Evolutionary conservation across 192 early-diverging fungal genomes (phyloP), one percentile per base, ranked within the genome.

Genomic region (Rhizophlyctis rosea): DNA sequence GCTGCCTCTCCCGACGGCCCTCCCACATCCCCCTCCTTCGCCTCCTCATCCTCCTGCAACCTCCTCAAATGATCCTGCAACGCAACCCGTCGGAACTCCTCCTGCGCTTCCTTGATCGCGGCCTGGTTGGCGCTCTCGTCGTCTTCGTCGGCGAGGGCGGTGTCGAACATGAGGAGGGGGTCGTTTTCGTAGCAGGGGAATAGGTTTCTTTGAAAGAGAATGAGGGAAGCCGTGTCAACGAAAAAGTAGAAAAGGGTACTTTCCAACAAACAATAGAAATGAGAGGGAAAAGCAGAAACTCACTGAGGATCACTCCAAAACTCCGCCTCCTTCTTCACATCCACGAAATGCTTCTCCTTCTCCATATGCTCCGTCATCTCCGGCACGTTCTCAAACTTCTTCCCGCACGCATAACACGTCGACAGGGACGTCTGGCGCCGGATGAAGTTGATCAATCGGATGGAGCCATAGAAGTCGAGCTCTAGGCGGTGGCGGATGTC

Each of bases 391-490:
- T 78, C 81, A 54, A 92, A 82, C 0, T 29, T 50, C 33, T 61
- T 48, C 11, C 59, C 35, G 64, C 94, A 97, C 13, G 83, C 83
- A 69, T 88, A 91, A 69, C 94, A 95, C 3, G 72, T 57, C 48
- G 65, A 73, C 2, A 72, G 60, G 25, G 82, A 81, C 2, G 91
- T 81, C 62, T 81, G 81, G 7, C 60, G 76, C 30, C 95, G 86
- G 59, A 95, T 85, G 55, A 84, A 90, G 71, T 98, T 98, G 78
- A 98, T 88, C 57, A 95, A 73, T 3, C 76, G 67, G 35, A 98
- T 86, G 3, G 87, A 88, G 58, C 78, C 76, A 80, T 98, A 94
- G 59, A 98, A 92, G 66, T 92, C 87, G 31, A 94, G 77, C 16
- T 56, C 81, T 25, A 30, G 16, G 34, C 21, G 49, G 39, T 52